Conservation (phyloP, 768 basidiomycete species). For the Glaciozyma martinii region DNA sequence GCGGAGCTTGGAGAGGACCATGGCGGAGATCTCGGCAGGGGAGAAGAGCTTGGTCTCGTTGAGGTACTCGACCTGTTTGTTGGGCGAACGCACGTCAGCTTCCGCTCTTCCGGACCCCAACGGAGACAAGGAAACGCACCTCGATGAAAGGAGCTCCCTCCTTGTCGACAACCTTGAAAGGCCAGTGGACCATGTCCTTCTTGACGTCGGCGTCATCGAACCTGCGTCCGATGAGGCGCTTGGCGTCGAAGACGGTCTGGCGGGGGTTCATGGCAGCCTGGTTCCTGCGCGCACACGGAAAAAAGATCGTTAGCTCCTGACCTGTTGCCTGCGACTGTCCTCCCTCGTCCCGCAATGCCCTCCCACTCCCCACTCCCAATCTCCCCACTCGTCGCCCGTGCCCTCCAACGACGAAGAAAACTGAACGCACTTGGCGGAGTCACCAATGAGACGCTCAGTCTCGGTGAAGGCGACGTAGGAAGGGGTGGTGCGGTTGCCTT, state of each 20-base stretch:
- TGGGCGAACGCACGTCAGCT: background rate
- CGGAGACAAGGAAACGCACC: slow-evolving; percentile 39
- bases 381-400: background rate
- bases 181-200: slow-evolving; percentile 96
- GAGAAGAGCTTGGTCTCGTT: slow-evolving; percentile 91
- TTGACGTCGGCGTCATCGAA: slow-evolving; percentile 89
- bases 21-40: slow-evolving; percentile 98
- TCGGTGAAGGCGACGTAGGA: slow-evolving; percentile 97
- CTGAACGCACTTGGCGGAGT: slow-evolving; percentile 65
- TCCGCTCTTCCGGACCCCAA: background rate
- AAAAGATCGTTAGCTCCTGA: slow-evolving; percentile 2
- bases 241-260: slow-evolving; percentile 98
- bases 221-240: slow-evolving; percentile 95
- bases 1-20: slow-evolving; percentile 99
- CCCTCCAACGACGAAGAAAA: background rate
- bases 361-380: background rate
- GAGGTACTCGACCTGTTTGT: slow-evolving; percentile 68
- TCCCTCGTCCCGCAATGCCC: background rate
- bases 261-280: slow-evolving; percentile 99
- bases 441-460: slow-evolving; percentile 89
- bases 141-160: slow-evolving; percentile 92
- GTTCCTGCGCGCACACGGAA: slow-evolving; percentile 44
- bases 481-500: slow-evolving; percentile 98
- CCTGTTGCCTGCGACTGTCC: background rate
- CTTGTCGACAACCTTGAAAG: slow-evolving; percentile 84